Evolutionary conservation across 2,329 filamentous ascomycete species (phyloP).

Genomic region (Colletotrichum aenigma): DNA sequence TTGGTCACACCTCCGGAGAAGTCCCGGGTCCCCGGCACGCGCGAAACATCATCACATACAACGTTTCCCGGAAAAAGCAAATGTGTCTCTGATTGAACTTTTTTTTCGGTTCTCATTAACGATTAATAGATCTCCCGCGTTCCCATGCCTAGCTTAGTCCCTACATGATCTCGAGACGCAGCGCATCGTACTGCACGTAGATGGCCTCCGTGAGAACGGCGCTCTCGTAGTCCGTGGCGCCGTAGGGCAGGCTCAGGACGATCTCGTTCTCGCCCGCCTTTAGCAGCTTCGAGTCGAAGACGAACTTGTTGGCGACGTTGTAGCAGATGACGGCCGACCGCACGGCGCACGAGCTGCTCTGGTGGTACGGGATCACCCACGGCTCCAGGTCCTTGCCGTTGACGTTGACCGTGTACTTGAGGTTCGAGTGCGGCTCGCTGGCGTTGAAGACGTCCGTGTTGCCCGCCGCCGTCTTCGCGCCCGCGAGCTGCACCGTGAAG

Average conservation of each 20-base stretch:
- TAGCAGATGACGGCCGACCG: slow-evolving; percentile 64
- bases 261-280: slow-evolving; percentile 54
- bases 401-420: slow-evolving; percentile 46
- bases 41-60: not conserved
- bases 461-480: slow-evolving; percentile 64
- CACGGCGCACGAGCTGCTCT: slow-evolving; percentile 62
- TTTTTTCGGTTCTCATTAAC: not conserved
- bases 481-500: slow-evolving; percentile 67
- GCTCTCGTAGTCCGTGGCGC: slow-evolving; percentile 60
- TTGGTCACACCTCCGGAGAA: not conserved
- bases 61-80: not conserved
- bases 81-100: not conserved
- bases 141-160: not conserved
- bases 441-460: slow-evolving; percentile 63
- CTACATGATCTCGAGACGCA: slow-evolving; percentile 58
- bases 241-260: slow-evolving; percentile 58
- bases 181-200: slow-evolving; percentile 67
- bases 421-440: slow-evolving; percentile 52
- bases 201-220: slow-evolving; percentile 55
- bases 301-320: slow-evolving; percentile 60
- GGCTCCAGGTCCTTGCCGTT: slow-evolving; percentile 43
- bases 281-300: slow-evolving; percentile 51
- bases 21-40: not conserved
- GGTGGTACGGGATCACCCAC: slow-evolving; percentile 62
- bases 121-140: not conserved